Base-by-base conservation (phyloP, 306 rosid genomes). In the Purshia tridentata region DNA sequence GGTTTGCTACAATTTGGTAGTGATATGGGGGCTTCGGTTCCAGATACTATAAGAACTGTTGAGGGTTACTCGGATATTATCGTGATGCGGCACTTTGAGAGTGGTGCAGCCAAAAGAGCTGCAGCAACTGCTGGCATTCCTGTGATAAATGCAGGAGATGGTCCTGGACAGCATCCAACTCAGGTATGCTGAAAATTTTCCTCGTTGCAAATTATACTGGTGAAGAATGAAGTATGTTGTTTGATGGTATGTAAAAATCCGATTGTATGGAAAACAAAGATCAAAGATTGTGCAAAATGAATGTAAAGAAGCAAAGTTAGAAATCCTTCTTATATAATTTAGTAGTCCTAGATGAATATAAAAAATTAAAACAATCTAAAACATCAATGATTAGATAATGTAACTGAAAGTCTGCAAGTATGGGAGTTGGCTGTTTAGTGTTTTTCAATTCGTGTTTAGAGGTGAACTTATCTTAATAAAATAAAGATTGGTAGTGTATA, bases 131-230 rank as follows among this genome's bases (percentile, higher is more conserved):
- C 96, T 51, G 71, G 75, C 72, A 84, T 93, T 84, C 97, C 98
- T n/a, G 42, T 93, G 42, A 89, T 93, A 47, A 93, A 93, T 79
- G 98, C 98, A 3, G 98, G 97, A 70, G 98, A 93, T 74, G 98
- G 97, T 83, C 97, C 97, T 77, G 98, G 98, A 50, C 97, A 93
- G 48, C 96, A 90, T 78, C 98, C 97, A 20, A 86, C 96, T 49
- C 98, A 90, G 90, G 98, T 90, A 73, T 72, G 76, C 14, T 6
- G 8, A 61, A 13, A 12, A n/a, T 55, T 45, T 23, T 65, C n/a
- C 29, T 4, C 65, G 18, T n/a, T 48, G n/a, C 65, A 50, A 53
- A 23, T 52, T 20, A 12, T n/a, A 67, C 13, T 14, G 11, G n/a
- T 6, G 11, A 77, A 60, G 22, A 22, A n/a, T 1, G 12, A 48